phyloP scores from a whole-genome alignment of 371 early-diverging fungal species.

The Mucor irregularis region DNA sequence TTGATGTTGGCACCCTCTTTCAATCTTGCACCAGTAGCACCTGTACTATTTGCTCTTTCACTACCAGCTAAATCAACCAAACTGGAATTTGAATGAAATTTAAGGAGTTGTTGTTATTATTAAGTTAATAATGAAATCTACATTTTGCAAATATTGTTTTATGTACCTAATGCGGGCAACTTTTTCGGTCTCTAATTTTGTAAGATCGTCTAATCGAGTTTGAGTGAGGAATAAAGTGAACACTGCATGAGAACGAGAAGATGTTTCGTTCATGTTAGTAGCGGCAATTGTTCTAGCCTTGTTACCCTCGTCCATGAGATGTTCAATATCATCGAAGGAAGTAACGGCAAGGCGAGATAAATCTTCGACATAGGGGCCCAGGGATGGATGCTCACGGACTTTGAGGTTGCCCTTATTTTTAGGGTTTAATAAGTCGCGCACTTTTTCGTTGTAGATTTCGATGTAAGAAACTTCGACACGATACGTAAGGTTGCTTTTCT shows the following conservation, averaged over 20 bases:
- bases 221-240: slow-evolving; percentile 86
- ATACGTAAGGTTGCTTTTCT: slow-evolving; percentile 54
- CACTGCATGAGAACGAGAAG: slow-evolving; percentile 94
- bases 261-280: slow-evolving; percentile 96
- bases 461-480: slow-evolving; percentile 85
- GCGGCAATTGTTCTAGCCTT: slow-evolving; percentile 90
- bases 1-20: slow-evolving; percentile 99
- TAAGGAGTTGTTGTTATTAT: neutral
- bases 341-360: slow-evolving; percentile 82
- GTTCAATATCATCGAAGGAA: slow-evolving; percentile 74
- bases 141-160: neutral
- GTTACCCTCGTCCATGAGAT: slow-evolving; percentile 88
- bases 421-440: slow-evolving; percentile 90
- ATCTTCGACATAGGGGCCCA: slow-evolving; percentile 94
- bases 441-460: slow-evolving; percentile 87
- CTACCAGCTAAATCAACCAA: slow-evolving; percentile 93
- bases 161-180: slow-evolving; percentile 68
- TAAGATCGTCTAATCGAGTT: slow-evolving; percentile 57
- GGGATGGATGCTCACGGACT: slow-evolving; percentile 86
- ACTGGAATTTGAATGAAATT: slow-evolving; percentile 30
- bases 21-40: slow-evolving; percentile 92
- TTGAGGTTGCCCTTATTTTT: slow-evolving; percentile 77
- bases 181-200: slow-evolving; percentile 71
- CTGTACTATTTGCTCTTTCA: slow-evolving; percentile 95
- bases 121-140: neutral